Conservation (phyloP, 2,329 filamentous ascomycete genomes). For the Aspergillus sp. region DNA sequence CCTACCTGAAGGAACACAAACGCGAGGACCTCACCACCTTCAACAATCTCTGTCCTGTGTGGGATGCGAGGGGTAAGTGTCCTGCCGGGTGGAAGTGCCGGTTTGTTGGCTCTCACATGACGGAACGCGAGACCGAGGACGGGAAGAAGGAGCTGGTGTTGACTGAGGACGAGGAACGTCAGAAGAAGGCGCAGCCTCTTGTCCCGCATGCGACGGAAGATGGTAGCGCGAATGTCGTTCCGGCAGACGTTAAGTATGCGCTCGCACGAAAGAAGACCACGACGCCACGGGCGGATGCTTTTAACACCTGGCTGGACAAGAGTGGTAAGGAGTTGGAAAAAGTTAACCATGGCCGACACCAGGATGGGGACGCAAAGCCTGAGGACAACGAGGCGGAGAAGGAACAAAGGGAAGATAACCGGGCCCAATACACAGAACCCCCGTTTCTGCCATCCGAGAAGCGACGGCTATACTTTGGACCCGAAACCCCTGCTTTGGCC, state of each 20-base stretch:
- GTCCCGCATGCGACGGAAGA: constrained; percentile 44
- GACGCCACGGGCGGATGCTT: constrained; percentile 72
- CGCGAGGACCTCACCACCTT: constrained; percentile 76
- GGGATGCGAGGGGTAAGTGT: constrained; percentile 72
- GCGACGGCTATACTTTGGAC: constrained; percentile 86
- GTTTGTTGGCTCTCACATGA: constrained; percentile 82
- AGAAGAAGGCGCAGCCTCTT: constrained; percentile 36
- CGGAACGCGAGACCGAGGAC: constrained; percentile 74
- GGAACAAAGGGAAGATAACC: constrained; percentile 62
- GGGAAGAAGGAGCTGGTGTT: constrained; percentile 80
- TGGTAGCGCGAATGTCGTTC: constrained; percentile 74
- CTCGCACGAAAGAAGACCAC: constrained; percentile 70
- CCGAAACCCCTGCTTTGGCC: constrained; percentile 89
- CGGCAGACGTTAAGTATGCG: constrained; percentile 67
- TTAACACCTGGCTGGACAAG: constrained; percentile 73
- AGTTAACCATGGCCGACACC: constrained; percentile 49
- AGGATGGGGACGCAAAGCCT: constrained; percentile 32
- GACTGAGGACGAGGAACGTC: constrained; percentile 55
- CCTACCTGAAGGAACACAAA: constrained; percentile 80
- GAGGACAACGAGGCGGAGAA: constrained; percentile 34
- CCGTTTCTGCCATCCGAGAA: constrained; percentile 92
- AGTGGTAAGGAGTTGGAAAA: constrained; percentile 53
- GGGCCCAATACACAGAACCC: constrained; percentile 79
- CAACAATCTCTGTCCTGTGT: constrained; percentile 77
- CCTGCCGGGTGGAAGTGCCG: constrained; percentile 91